A percentile compares a stretch with the other conserved stretches of the same genome.
Conservation (phyloP, 495 filamentous ascomycete species). For the Polyplosphaeria fusca region DNA sequence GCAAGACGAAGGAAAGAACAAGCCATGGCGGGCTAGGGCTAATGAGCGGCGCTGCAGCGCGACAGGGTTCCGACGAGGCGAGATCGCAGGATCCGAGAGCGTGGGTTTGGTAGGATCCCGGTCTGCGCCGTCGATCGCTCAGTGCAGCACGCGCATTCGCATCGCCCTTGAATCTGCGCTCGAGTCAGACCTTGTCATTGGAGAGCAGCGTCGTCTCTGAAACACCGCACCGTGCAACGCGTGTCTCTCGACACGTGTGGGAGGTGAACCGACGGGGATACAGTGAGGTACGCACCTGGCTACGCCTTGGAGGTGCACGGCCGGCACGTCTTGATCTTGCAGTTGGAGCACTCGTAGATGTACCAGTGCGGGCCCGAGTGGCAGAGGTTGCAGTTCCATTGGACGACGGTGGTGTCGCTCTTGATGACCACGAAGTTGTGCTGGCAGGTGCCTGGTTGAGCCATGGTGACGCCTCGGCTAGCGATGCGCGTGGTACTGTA, state of each 20-base stretch:
- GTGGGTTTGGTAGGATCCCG: conserved; percentile 16
- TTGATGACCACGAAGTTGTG: conserved; percentile 77
- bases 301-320: conserved; percentile 60
- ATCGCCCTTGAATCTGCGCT: conserved; percentile 8
- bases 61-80: conserved; percentile 6
- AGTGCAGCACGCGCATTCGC: conserved; percentile 15
- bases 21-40: neutral
- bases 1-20: neutral
- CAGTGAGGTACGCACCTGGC: conserved; percentile 2
- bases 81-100: conserved; percentile 13
- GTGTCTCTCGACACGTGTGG: conserved; percentile 8
- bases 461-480: conserved; percentile 47
- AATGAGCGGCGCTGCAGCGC: neutral
- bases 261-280: neutral
- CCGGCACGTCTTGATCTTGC: conserved; percentile 71
- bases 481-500: neutral
- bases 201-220: neutral
- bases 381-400: conserved; percentile 76
- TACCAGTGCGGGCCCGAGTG: conserved; percentile 76
- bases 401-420: conserved; percentile 67
- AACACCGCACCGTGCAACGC: conserved; percentile 10
- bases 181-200: conserved; percentile 15
- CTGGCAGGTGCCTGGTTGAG: conserved; percentile 60
- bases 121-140: conserved; percentile 15
- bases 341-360: conserved; percentile 76